Percentiles rank a stretch among this genome's conserved stretches.
These are phyloP conservation scores for Fusarium napiforme DNA, from an alignment of 2,329 filamentous ascomycete species.

Conservation along the genomic window DNA sequence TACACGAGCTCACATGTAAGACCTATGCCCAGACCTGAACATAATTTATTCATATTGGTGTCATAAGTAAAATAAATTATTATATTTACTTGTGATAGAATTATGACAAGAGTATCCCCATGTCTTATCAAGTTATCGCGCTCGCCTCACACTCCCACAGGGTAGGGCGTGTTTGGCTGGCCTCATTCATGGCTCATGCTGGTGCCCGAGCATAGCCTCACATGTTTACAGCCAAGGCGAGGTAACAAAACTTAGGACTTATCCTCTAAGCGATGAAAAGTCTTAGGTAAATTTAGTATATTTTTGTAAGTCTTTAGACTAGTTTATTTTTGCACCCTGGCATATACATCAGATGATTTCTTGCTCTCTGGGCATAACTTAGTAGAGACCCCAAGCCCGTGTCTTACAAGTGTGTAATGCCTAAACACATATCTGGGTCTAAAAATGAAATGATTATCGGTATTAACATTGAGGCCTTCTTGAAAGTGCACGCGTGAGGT, in stretches of 20 bases:
- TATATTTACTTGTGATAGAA: not conserved
- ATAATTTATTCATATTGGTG: not conserved
- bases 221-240: not conserved
- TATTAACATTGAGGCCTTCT: not conserved
- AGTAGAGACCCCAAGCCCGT: not conserved
- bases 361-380: not conserved
- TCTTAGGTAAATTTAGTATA: not conserved
- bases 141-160: not conserved
- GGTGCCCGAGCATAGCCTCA: not conserved
- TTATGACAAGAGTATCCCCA: not conserved
- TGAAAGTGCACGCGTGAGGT: not conserved
- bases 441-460: no score
- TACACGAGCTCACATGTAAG: not conserved
- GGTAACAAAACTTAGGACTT: not conserved
- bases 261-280: not conserved
- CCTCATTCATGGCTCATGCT: constrained; percentile 10
- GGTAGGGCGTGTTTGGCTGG: not conserved
- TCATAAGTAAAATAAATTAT: not conserved
- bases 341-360: no score
- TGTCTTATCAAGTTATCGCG: not conserved
- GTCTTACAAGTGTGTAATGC: not conserved
- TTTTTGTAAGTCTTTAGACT: not conserved
- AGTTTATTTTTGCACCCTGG: not conserved
- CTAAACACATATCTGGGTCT: fast-evolving
- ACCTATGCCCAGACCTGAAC: not conserved